Percentiles rank a stretch among this genome's conserved stretches.
These are phyloP conservation scores for Podila minutissima DNA, from an alignment of 192 early-diverging fungal species.

Conservation along the genomic window DNA sequence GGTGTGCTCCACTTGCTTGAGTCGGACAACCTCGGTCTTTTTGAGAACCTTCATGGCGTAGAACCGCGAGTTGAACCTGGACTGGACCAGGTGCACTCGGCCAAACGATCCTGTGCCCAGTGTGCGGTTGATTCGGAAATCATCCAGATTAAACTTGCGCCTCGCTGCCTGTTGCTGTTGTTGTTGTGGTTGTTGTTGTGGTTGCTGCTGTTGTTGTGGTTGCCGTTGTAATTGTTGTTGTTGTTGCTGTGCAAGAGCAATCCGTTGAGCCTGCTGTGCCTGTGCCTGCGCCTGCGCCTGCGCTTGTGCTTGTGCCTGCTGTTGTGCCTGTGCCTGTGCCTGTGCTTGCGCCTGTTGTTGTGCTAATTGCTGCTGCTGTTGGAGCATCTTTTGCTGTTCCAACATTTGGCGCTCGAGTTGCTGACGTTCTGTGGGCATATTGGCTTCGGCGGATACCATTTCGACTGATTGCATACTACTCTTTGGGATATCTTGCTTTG, in stretches of 20 bases:
- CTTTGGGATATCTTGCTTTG: conserved; percentile 4
- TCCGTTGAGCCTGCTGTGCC: conserved; percentile 4
- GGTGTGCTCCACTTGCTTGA: conserved; percentile 98
- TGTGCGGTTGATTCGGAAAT: conserved; percentile 89
- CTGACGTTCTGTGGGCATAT: conserved; percentile 21
- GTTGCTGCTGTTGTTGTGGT: neutral
- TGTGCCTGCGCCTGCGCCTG: conserved; percentile 1
- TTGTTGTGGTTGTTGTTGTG: conserved; percentile 4
- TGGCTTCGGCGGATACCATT: conserved; percentile 46
- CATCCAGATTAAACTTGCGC: conserved; percentile 71
- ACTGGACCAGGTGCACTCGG: conserved; percentile 91
- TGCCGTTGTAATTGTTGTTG: conserved; percentile 14
- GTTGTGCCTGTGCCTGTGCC: conserved; percentile 13
- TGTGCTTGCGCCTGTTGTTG: neutral
- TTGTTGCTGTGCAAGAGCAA: conserved; percentile 13
- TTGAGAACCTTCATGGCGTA: conserved; percentile 98
- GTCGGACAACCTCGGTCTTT: conserved; percentile 92
- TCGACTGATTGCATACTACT: conserved; percentile 47
- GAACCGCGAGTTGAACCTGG: conserved; percentile 80
- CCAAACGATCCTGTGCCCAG: conserved; percentile 98
- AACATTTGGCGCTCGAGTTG: conserved; percentile 32
- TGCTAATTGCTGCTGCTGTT: conserved; percentile 15
- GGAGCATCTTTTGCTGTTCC: conserved; percentile 27
- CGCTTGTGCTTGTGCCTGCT: neutral
- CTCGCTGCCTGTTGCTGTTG: conserved; percentile 14